Evolutionary conservation across 164 flowering plant genomes (phyloP).

Genomic region (Protea cynaroides): DNA sequence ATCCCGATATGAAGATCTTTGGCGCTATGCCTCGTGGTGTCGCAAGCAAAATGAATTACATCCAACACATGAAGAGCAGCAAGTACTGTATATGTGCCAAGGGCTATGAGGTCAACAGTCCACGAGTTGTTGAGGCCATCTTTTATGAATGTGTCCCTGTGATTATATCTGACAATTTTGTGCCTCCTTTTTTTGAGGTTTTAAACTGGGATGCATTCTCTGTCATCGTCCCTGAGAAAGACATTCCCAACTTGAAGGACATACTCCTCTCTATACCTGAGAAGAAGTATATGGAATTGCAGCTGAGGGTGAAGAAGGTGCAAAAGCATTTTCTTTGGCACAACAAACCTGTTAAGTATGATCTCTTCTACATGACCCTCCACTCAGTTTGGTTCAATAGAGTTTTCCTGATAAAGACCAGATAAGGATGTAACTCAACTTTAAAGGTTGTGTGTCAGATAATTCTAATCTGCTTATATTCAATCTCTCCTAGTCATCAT

Average conservation of each 20-base stretch:
- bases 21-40: slow-evolving; percentile 12
- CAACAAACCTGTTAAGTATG: slow-evolving; percentile 27
- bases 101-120: slow-evolving; percentile 41
- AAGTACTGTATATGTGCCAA: slow-evolving; percentile 37
- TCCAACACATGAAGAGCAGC: slow-evolving; percentile 29
- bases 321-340: slow-evolving; percentile 39
- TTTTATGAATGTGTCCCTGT: slow-evolving; percentile 38
- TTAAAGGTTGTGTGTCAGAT: too few relatives aligned
- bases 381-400: slow-evolving; percentile 37
- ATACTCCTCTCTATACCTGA: slow-evolving; percentile 27
- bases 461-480: too few relatives aligned
- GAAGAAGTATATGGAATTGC: slow-evolving; percentile 24
- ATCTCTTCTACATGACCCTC: slow-evolving; percentile 33
- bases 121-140: slow-evolving; percentile 35
- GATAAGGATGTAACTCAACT: not conserved
- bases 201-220: slow-evolving; percentile 33
- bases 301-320: slow-evolving; percentile 24
- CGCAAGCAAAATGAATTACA: slow-evolving; percentile 12
- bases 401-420: slow-evolving; percentile 13
- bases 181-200: slow-evolving; percentile 34
- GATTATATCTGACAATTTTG: slow-evolving; percentile 36
- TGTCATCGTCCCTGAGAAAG: slow-evolving; percentile 28
- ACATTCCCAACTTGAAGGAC: slow-evolving; percentile 30
- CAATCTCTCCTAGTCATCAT: too few relatives aligned
- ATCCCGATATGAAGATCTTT: slow-evolving; percentile 27